These are phyloP conservation scores for Nicotiana attenuata DNA, from an alignment of 257 asterid genomes.

Conservation along the genomic window DNA sequence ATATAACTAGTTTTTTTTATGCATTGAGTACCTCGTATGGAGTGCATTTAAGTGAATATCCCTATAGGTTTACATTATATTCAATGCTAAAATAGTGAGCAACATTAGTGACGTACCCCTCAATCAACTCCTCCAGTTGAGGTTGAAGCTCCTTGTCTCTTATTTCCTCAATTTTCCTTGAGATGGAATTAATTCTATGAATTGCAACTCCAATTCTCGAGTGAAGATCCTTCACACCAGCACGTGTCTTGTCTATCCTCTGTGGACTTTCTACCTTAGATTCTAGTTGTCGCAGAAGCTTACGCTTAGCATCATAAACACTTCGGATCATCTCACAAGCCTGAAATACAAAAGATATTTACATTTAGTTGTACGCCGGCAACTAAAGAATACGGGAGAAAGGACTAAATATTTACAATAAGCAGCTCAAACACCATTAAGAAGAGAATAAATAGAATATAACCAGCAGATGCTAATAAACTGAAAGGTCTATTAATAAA, in stretches of 20 bases:
- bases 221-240: slow-evolving; percentile 85
- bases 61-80: neutral
- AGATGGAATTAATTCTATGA: slow-evolving; percentile 74
- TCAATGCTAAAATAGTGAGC: neutral
- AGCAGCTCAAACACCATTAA: neutral
- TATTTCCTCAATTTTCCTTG: slow-evolving; percentile 81
- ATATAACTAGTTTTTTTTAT: neutral
- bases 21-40: neutral
- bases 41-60: neutral
- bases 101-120: slow-evolving; percentile 54
- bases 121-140: slow-evolving; percentile 93
- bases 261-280: slow-evolving; percentile 44
- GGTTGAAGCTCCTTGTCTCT: slow-evolving; percentile 91
- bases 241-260: slow-evolving; percentile 74
- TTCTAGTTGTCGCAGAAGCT: slow-evolving; percentile 72
- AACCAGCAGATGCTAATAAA: neutral
- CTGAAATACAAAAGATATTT: slow-evolving; percentile 34
- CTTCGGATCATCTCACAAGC: slow-evolving; percentile 64
- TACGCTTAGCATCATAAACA: slow-evolving; percentile 71
- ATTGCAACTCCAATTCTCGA: slow-evolving; percentile 86
- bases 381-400: neutral
- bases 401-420: neutral
- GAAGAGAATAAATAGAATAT: neutral
- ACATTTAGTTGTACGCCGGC: neutral
- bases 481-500: neutral